These are phyloP conservation scores for Mycena filopes DNA, from an alignment of 768 basidiomycete species.

Conservation along the genomic window DNA sequence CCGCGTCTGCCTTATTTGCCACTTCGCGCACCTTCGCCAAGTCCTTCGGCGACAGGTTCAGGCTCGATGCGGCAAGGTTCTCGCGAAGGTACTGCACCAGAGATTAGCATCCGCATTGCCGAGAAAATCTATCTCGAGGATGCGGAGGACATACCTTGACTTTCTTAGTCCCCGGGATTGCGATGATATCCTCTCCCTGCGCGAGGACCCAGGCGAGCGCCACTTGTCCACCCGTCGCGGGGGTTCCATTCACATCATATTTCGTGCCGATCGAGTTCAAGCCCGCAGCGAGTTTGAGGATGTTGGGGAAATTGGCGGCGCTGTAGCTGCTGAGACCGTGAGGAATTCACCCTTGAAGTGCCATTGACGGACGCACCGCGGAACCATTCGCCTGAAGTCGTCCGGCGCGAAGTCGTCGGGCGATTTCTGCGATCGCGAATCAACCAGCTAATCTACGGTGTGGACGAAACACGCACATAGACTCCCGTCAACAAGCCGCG, in stretches of 20 bases:
- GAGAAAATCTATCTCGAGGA: no score
- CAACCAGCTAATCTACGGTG: not conserved
- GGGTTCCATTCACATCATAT: slow-evolving; percentile 34
- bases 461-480: slow-evolving; percentile 37
- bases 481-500: slow-evolving; percentile 51
- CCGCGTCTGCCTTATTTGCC: slow-evolving; percentile 4
- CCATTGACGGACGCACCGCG: not conserved
- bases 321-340: slow-evolving; percentile 46
- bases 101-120: not conserved
- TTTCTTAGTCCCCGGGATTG: slow-evolving; percentile 59
- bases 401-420: slow-evolving; percentile 49
- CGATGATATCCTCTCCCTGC: slow-evolving; percentile 57
- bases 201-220: slow-evolving; percentile 62
- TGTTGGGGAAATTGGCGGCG: slow-evolving; percentile 58
- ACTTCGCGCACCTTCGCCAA: slow-evolving; percentile 7
- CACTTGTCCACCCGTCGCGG: slow-evolving; percentile 54
- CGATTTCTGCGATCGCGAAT: slow-evolving; percentile 42
- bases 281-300: slow-evolving; percentile 52
- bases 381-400: not conserved
- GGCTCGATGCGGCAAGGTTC: not conserved
- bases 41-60: not conserved
- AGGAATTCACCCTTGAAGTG: slow-evolving; percentile 37
- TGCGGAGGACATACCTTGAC: not conserved
- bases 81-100: not conserved
- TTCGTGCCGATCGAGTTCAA: slow-evolving; percentile 51